Evolutionary conservation across 2,329 filamentous ascomycete genomes (phyloP).

Genomic region (Purpureocillium takamizusanense): DNA sequence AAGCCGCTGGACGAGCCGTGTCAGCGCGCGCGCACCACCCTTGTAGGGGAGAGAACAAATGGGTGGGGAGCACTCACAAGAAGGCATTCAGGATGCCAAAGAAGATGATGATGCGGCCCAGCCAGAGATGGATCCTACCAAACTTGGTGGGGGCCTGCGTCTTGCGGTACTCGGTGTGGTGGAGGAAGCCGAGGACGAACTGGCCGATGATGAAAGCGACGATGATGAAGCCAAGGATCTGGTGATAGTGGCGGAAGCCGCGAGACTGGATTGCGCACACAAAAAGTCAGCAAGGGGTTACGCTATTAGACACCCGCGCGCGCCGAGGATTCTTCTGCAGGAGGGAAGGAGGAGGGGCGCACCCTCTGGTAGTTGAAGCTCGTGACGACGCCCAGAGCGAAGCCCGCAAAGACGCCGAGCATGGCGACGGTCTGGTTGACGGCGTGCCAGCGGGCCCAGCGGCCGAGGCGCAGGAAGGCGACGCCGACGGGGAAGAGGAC

Average conservation of each 20-base stretch:
- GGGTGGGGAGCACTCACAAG: constrained; percentile 33
- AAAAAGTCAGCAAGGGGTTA: constrained; percentile 7
- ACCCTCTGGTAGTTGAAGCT: constrained; percentile 48
- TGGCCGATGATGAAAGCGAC: constrained; percentile 42
- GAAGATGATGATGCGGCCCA: constrained; percentile 44
- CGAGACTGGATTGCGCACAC: constrained; percentile 32
- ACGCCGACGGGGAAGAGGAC: constrained; percentile 47
- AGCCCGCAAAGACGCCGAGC: constrained; percentile 37
- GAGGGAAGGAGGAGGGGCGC: constrained; percentile 13
- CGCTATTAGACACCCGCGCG: too few species aligned
- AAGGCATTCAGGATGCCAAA: constrained; percentile 48
- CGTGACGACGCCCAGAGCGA: constrained; percentile 41
- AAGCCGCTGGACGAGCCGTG: constrained; percentile 42
- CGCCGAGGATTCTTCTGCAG: too few species aligned
- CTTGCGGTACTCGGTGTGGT: constrained; percentile 44
- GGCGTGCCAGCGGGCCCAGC: constrained; percentile 45
- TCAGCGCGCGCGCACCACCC: neutral
- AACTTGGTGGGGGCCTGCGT: constrained; percentile 40
- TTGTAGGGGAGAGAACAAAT: neutral
- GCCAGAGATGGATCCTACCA: constrained; percentile 45
- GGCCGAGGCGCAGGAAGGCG: constrained; percentile 40
- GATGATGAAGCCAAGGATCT: constrained; percentile 49
- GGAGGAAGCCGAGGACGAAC: constrained; percentile 43
- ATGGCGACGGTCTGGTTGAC: constrained; percentile 41
- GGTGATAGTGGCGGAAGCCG: constrained; percentile 43